A percentile compares a stretch with the other conserved stretches of the same genome.
phyloP scores from a whole-genome alignment of 2,329 filamentous ascomycete genomes.

The Apiospora hydei region DNA sequence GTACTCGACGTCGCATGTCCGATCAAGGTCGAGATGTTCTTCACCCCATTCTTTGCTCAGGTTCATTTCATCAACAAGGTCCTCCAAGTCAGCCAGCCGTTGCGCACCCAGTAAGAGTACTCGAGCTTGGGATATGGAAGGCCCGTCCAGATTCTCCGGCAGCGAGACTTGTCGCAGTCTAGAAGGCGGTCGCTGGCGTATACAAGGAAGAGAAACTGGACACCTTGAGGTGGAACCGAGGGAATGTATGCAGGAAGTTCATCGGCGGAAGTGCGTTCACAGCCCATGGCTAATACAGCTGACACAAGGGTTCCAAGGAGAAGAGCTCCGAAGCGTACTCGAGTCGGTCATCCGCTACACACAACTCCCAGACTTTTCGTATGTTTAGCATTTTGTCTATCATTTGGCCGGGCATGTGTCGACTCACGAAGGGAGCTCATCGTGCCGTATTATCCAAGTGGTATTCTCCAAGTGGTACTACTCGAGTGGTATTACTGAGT shows the following conservation, averaged over 20 bases:
- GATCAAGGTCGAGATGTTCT: slow-evolving; percentile 24
- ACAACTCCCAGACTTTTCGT: slow-evolving; percentile 25
- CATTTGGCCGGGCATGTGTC: background rate
- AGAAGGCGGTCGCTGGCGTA: slow-evolving; percentile 24
- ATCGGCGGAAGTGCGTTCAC: slow-evolving; percentile 15
- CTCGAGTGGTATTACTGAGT: too few species aligned
- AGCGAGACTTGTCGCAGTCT: slow-evolving; percentile 21
- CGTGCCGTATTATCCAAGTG: slow-evolving; percentile 25
- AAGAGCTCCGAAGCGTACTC: slow-evolving; percentile 23
- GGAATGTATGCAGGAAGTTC: slow-evolving; percentile 25
- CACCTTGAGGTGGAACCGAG: slow-evolving; percentile 23
- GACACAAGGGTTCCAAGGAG: background rate
- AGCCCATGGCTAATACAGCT: slow-evolving; percentile 22
- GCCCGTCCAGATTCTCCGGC: slow-evolving; percentile 14
- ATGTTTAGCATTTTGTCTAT: background rate
- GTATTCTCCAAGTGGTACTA: too few species aligned
- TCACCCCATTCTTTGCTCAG: slow-evolving; percentile 26
- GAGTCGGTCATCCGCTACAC: slow-evolving; percentile 24
- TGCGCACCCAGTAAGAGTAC: slow-evolving; percentile 24
- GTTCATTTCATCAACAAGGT: slow-evolving; percentile 27
- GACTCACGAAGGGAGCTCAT: slow-evolving; percentile 6
- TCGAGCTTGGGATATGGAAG: slow-evolving; percentile 27
- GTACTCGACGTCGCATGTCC: slow-evolving; percentile 21
- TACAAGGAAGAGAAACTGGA: slow-evolving; percentile 25
- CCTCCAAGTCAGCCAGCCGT: slow-evolving; percentile 18